These are phyloP conservation scores for Pythium rhizo-oryzae DNA, from an alignment of 352 stramenopile genomes.

Conservation along the genomic window DNA sequence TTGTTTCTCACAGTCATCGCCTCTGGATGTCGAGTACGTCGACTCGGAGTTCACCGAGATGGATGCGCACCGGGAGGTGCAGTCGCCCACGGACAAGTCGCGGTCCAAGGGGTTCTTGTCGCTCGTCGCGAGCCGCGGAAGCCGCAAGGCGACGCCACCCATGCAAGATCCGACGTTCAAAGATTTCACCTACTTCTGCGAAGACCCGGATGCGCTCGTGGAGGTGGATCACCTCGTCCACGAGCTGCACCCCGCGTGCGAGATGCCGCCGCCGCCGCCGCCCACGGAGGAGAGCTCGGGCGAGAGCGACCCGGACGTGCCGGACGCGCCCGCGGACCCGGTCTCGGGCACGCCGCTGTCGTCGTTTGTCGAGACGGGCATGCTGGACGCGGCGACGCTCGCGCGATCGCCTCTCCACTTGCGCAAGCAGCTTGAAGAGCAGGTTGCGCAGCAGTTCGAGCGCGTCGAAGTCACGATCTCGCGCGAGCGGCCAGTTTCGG, in stretches of 20 bases:
- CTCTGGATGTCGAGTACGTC: conserved; percentile 87
- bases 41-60: conserved; percentile 87
- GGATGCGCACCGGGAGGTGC: conserved; percentile 79
- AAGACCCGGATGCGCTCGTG: conserved; percentile 85
- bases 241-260: conserved; percentile 56
- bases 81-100: conserved; percentile 84
- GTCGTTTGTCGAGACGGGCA: conserved; percentile 83
- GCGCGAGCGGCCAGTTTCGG: conserved; percentile 52
- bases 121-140: conserved; percentile 67
- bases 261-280: conserved; percentile 42
- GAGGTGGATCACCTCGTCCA: conserved; percentile 82
- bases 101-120: conserved; percentile 86
- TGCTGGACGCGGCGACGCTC: conserved; percentile 39
- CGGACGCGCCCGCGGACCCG: conserved; percentile 19
- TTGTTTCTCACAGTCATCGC: conserved; percentile 46
- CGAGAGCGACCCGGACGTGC: conserved; percentile 32
- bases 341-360: conserved; percentile 68
- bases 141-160: conserved; percentile 69
- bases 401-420: conserved; percentile 47
- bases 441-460: conserved; percentile 73
- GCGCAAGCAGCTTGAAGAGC: conserved; percentile 65
- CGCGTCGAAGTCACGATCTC: conserved; percentile 83
- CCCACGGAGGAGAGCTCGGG: conserved; percentile 43
- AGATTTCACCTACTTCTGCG: conserved; percentile 90
- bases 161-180: conserved; percentile 90